Percentiles rank a stretch among this genome's conserved stretches.
phyloP scores from a whole-genome alignment of 371 early-diverging fungal genomes.

The Globomyces sp. region DNA sequence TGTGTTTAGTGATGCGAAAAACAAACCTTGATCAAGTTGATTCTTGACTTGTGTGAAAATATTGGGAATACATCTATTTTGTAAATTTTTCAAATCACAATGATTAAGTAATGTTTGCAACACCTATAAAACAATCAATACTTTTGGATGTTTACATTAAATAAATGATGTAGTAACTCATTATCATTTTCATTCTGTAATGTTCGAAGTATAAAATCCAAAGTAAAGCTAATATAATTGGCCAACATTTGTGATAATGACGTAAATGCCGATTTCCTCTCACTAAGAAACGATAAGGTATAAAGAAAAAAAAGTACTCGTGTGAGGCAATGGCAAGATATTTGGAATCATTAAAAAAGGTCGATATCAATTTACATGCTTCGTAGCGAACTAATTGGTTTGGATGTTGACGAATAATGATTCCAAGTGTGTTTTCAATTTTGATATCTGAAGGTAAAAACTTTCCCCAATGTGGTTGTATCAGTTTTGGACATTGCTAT shows the following conservation, averaged over 20 bases:
- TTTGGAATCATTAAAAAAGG: slow-evolving; percentile 59
- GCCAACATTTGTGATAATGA: slow-evolving; percentile 36
- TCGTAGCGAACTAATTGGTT: slow-evolving; percentile 52
- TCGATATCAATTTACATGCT: slow-evolving; percentile 53
- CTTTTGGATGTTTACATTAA: neutral
- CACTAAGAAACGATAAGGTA: too few relatives aligned
- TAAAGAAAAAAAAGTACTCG: too few relatives aligned
- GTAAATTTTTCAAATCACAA: too few relatives aligned
- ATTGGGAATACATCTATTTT: too few relatives aligned
- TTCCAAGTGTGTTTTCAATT: neutral
- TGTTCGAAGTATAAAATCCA: too few relatives aligned
- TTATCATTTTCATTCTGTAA: neutral
- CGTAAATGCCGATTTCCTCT: slow-evolving; percentile 5
- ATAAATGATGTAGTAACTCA: slow-evolving; percentile 3
- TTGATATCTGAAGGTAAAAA: slow-evolving; percentile 48
- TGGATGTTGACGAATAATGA: slow-evolving; percentile 32
- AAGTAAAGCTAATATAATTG: slow-evolving; percentile 36
- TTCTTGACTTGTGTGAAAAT: slow-evolving; percentile 4
- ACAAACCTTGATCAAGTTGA: slow-evolving; percentile 14
- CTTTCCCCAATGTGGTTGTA: slow-evolving; percentile 60
- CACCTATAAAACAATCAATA: too few relatives aligned
- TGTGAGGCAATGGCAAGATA: slow-evolving; percentile 47
- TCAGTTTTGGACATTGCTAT: slow-evolving; percentile 53
- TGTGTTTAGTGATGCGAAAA: slow-evolving; percentile 11
- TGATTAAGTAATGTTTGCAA: too few relatives aligned